Evolutionary conservation across 352 stramenopile genomes (phyloP).

Genomic region (Phytopythium sindhum): DNA sequence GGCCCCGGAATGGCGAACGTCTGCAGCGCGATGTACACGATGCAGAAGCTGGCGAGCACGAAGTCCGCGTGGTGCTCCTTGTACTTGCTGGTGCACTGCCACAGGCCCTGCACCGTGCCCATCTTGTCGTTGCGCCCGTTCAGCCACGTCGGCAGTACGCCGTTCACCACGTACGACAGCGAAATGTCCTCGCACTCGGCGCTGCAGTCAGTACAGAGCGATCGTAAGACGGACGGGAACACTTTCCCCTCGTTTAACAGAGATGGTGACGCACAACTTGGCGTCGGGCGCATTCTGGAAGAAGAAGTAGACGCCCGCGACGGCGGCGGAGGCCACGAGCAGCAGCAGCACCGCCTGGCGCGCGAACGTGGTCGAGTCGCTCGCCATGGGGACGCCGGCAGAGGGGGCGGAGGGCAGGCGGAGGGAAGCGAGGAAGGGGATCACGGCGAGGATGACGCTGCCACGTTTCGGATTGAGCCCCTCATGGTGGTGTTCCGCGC

Average conservation of each 20-base stretch:
- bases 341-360: conserved; percentile 39
- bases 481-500: too few relatives aligned
- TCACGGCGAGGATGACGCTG: background rate
- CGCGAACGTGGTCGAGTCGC: background rate
- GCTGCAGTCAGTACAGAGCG: conserved; percentile 17
- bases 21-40: conserved; percentile 86
- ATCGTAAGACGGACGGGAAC: conserved; percentile 5
- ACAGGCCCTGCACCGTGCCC: conserved; percentile 73
- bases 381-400: background rate
- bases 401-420: background rate
- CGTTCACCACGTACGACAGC: conserved; percentile 70
- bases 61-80: conserved; percentile 68
- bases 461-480: background rate
- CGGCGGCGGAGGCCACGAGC: conserved; percentile 33
- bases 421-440: background rate
- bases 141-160: conserved; percentile 76
- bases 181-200: conserved; percentile 68
- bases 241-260: too few relatives aligned
- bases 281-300: conserved; percentile 64
- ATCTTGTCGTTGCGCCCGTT: conserved; percentile 85
- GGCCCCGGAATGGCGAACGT: conserved; percentile 87
- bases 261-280: conserved; percentile 49
- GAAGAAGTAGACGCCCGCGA: conserved; percentile 58
- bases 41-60: conserved; percentile 75
- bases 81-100: conserved; percentile 76